Evolutionary conservation across 176 grass and related monocot species (phyloP).

Genomic region (Triticum urartu): DNA sequence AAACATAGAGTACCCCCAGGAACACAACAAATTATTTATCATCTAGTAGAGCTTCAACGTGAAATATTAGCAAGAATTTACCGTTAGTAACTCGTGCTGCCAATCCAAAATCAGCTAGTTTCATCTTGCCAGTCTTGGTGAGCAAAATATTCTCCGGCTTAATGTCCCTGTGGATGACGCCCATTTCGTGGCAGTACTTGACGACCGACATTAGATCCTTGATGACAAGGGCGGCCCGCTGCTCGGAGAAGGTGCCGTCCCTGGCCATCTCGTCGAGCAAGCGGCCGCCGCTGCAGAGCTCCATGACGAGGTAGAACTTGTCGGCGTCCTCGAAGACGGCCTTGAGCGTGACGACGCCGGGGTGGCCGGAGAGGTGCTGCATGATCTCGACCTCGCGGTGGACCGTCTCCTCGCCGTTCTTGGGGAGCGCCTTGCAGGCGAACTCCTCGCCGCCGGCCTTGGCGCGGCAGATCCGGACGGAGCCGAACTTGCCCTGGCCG

Average conservation of each 20-base stretch:
- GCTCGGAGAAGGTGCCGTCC: conserved; percentile 60
- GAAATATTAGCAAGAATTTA: conserved; percentile 22
- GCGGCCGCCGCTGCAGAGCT: conserved; percentile 69
- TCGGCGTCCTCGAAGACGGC: conserved; percentile 82
- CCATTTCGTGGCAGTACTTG: conserved; percentile 97
- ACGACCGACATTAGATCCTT: conserved; percentile 70
- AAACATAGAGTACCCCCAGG: neutral
- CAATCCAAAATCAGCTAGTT: conserved; percentile 89
- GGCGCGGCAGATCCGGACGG: conserved; percentile 77
- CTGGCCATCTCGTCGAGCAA: conserved; percentile 66
- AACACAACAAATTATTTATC: neutral
- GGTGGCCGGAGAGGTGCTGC: conserved; percentile 96
- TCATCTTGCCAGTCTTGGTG: conserved; percentile 57
- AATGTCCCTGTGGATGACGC: conserved; percentile 88
- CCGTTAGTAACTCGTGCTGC: conserved; percentile 79
- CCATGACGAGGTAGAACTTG: conserved; percentile 86
- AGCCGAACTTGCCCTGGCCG: conserved; percentile 88
- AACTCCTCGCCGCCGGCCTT: conserved; percentile 49
- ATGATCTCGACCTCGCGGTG: conserved; percentile 99
- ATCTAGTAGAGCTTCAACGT: neutral
- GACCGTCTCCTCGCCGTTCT: conserved; percentile 89
- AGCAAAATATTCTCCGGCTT: conserved; percentile 95
- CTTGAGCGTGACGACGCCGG: conserved; percentile 78
- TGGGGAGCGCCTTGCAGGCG: conserved; percentile 83
- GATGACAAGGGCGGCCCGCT: conserved; percentile 52